Evolutionary conservation across 345 rosid genomes (phyloP), one percentile per base, ranked within the genome.

Genomic region (Hypericum perforatum): DNA sequence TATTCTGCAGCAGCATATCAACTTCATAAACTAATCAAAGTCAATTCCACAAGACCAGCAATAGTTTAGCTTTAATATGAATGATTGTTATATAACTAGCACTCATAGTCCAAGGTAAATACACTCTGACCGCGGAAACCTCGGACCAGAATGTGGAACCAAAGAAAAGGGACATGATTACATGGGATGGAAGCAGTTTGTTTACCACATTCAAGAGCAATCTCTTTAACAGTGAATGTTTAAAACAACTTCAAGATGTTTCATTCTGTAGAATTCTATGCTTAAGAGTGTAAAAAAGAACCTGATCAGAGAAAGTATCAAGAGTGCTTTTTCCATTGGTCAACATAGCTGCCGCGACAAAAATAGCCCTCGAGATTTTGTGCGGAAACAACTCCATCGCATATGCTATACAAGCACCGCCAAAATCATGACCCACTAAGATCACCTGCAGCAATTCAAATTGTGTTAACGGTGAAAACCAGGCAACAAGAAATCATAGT

Each of bases 341-440:
- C 44, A 85, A 64, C 98, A 92, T 85, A 15, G 94, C 76, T 9
- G 98, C 98, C 36, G 94, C 89, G 43, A 88, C 57, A 60, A 70
- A 92, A 54, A 85, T 60, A 45, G 95, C 90, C 75, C 83, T 92
- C 2, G 89, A 75, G 47, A 83, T 60, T 77, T 71, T 88, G 7
- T 37, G 48, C 60, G 97, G 91, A 75, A 83, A 85, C 61, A 78
- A 57, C 74, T 92, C 98, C 97, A 88, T 82, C 43, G 79, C 90
- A 54, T 81, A 80, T 7, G 94, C 83, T 54, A 83, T 54, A 57
- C 98, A 88, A 41, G 95, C 82, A 53, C 98, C 98, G 46, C 97
- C 98, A 60, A 92, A 80, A 73, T 92, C 96, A 9, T 88, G 98
- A 39, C 97, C 97, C 3, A 81, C 95, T 86, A 92, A 75, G 56